Conservation (phyloP, 2,329 filamentous ascomycete genomes). For the Colletotrichum acutatum region DNA sequence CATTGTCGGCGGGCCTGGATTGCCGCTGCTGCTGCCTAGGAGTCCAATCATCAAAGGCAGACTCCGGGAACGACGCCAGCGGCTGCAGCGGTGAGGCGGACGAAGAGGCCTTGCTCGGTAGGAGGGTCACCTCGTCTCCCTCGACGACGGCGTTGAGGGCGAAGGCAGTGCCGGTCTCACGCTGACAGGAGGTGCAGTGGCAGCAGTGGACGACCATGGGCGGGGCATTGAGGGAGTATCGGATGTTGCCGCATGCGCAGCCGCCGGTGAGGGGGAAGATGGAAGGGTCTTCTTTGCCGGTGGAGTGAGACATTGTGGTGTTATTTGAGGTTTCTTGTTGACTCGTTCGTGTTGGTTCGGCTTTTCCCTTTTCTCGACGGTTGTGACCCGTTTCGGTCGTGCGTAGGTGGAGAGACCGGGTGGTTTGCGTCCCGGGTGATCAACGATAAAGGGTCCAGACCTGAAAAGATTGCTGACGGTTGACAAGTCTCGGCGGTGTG, state of each 20-base stretch:
- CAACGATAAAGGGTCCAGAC: not conserved
- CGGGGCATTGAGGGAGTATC: slow-evolving; percentile 72
- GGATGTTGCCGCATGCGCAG: slow-evolving; percentile 76
- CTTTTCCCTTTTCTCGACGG: not conserved
- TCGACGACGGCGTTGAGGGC: slow-evolving; percentile 56
- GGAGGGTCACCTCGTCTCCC: slow-evolving; percentile 45
- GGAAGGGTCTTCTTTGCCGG: slow-evolving; percentile 6
- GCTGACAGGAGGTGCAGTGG: slow-evolving; percentile 59
- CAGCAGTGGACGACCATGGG: slow-evolving; percentile 57
- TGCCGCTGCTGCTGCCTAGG: not conserved
- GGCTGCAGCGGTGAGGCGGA: slow-evolving; percentile 30
- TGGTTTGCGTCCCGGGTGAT: slow-evolving; percentile 7
- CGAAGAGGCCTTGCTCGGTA: slow-evolving; percentile 38
- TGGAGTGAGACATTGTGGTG: slow-evolving; percentile 23
- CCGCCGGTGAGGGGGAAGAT: slow-evolving; percentile 52
- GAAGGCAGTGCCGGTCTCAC: slow-evolving; percentile 53
- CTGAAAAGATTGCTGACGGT: not conserved
- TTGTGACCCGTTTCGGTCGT: not conserved
- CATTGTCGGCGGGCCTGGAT: not conserved
- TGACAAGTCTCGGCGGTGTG: not conserved
- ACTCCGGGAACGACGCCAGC: slow-evolving; percentile 9
- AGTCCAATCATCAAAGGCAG: slow-evolving; percentile 20
- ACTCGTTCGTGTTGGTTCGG: not conserved
- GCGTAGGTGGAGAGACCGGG: slow-evolving; percentile 23
- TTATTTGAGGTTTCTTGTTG: not conserved